Percentiles rank a stretch among this genome's conserved stretches.
Conservation (phyloP, 2,329 filamentous ascomycete genomes). For the Trichoderma cornu-damae region DNA sequence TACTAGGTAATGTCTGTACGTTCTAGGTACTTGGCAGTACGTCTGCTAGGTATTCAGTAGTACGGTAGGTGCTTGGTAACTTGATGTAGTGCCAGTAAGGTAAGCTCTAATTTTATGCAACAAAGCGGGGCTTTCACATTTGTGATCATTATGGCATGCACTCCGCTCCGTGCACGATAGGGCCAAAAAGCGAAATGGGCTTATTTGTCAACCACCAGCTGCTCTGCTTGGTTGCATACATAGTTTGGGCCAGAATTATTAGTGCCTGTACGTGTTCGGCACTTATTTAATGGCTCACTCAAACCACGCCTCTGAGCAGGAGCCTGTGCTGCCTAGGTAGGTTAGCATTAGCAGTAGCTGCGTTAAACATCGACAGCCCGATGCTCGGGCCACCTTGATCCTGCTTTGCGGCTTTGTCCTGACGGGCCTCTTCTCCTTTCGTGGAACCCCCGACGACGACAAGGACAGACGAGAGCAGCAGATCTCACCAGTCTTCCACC, state of each 20-base stretch:
- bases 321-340: background rate
- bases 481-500: background rate
- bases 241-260: background rate
- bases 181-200: background rate
- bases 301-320: background rate
- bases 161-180: background rate
- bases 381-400: conserved; percentile 6
- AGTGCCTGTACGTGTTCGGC: background rate
- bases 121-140: no score
- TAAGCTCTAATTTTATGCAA: no score
- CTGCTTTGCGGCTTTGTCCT: background rate
- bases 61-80: no score
- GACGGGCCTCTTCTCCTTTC: conserved; percentile 14
- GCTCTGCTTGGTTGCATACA: no score
- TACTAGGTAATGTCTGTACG: no score
- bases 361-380: conserved; percentile 6
- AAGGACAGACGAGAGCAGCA: no score
- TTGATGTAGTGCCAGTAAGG: no score
- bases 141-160: no score
- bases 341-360: background rate
- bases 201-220: no score
- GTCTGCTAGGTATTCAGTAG: no score
- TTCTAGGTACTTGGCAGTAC: no score
- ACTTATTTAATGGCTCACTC: conserved; percentile 9
- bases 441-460: conserved; percentile 4